Percentiles rank a stretch among this genome's conserved stretches.
phyloP scores from a whole-genome alignment of 2,329 filamentous ascomycete species.

The Lasiodiplodia theobromae region DNA sequence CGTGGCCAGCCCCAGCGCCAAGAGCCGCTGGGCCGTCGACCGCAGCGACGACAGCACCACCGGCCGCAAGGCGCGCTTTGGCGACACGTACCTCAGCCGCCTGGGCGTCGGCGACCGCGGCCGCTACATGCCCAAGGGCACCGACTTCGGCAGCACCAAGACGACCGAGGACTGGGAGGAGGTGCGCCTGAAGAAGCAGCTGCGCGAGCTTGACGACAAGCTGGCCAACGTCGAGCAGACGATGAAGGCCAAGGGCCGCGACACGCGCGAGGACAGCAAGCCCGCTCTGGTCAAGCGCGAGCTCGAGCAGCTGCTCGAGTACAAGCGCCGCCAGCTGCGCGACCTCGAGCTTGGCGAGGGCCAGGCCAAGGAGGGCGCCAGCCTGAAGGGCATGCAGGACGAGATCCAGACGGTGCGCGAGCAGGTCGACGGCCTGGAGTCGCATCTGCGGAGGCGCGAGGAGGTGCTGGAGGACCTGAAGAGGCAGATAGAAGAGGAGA shows the following conservation, averaged over 20 bases:
- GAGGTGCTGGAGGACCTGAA: conserved; percentile 77
- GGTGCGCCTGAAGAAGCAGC: conserved; percentile 90
- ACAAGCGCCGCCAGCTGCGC: conserved; percentile 82
- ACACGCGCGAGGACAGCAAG: conserved; percentile 75
- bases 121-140: conserved; percentile 78
- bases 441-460: conserved; percentile 79
- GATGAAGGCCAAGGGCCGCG: conserved; percentile 59
- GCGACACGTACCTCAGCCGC: conserved; percentile 92
- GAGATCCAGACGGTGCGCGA: conserved; percentile 91
- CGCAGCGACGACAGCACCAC: conserved; percentile 82
- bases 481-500: conserved; percentile 87
- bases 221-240: conserved; percentile 81
- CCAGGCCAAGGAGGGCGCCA: conserved; percentile 72
- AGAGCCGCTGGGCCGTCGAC: conserved; percentile 76
- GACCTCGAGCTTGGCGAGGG: conserved; percentile 77
- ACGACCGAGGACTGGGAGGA: conserved; percentile 97
- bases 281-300: conserved; percentile 94
- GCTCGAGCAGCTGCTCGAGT: conserved; percentile 91
- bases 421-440: conserved; percentile 89
- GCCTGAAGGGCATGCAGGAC: conserved; percentile 78
- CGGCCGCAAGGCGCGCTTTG: conserved; percentile 95
- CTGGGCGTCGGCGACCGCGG: conserved; percentile 79
- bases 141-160: conserved; percentile 85
- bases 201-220: conserved; percentile 87
- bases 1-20: conserved; percentile 64